Percentiles rank a stretch among this genome's conserved stretches.
These are phyloP conservation scores for Silene latifolia DNA, from an alignment of 148 eudicot species.

Conservation along the genomic window DNA sequence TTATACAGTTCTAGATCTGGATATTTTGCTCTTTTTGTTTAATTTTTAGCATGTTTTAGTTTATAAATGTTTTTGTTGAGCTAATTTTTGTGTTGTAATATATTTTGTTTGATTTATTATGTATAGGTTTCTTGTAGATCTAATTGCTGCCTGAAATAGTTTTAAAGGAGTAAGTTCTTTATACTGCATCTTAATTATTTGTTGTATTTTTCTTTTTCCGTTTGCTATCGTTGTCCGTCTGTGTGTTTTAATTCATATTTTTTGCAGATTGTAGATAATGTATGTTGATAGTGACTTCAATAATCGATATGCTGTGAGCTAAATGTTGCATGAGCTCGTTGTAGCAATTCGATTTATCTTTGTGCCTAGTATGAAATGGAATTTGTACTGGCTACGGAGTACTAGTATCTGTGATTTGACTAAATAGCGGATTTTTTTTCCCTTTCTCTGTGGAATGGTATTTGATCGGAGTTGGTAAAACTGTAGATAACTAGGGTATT, in stretches of 20 bases:
- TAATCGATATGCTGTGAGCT: neutral
- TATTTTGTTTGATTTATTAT: slow-evolving; percentile 8
- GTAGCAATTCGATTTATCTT: neutral
- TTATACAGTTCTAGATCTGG: slow-evolving; percentile 26
- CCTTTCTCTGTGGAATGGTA: too few relatives aligned
- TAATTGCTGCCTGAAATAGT: slow-evolving; percentile 23
- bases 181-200: neutral
- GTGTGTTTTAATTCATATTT: neutral
- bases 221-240: neutral
- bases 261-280: neutral
- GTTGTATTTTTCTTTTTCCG: neutral
- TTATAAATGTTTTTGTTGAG: slow-evolving; percentile 14
- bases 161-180: slow-evolving; percentile 27
- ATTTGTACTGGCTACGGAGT: too few relatives aligned
- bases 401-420: neutral
- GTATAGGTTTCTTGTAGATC: slow-evolving; percentile 35
- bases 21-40: neutral
- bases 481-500: neutral
- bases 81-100: slow-evolving; percentile 10
- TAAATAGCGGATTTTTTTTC: neutral
- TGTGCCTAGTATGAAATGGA: too few relatives aligned
- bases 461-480: slow-evolving; percentile 3
- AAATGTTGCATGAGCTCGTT: neutral
- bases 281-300: neutral
- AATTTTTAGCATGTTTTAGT: neutral